phyloP scores from a whole-genome alignment of 1,284 basidiomycete genomes.

The Coniferiporia weirii region DNA sequence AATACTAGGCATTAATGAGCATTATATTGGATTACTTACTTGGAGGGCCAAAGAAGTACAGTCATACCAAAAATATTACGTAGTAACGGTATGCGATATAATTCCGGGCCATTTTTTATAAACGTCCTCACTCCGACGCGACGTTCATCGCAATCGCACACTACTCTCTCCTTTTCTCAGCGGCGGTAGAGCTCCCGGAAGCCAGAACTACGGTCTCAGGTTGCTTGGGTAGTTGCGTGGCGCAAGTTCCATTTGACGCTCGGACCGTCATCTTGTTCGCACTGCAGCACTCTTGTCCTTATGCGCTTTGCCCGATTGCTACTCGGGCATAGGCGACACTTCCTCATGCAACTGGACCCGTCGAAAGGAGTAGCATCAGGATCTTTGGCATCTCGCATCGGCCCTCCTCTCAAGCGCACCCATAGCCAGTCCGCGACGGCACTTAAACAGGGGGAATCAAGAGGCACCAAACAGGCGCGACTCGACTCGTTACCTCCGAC shows the following conservation, averaged over 20 bases:
- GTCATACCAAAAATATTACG: too few species aligned
- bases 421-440: conserved; percentile 32
- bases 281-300: not conserved
- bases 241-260: not conserved
- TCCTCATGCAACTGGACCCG: conserved; percentile 53
- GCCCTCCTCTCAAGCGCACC: conserved; percentile 34
- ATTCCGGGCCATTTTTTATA: too few species aligned
- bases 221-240: not conserved
- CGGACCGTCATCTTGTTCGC: not conserved
- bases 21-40: too few species aligned
- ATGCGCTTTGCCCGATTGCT: conserved; percentile 46
- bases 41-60: too few species aligned
- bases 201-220: too few species aligned
- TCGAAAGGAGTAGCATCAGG: conserved; percentile 24
- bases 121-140: too few species aligned
- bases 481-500: not conserved
- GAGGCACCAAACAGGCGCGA: conserved; percentile 8
- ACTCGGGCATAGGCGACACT: conserved; percentile 44
- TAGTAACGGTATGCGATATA: too few species aligned
- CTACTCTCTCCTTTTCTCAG: too few species aligned
- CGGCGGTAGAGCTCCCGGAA: too few species aligned
- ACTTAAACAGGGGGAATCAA: conserved; percentile 8
- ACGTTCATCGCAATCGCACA: too few species aligned
- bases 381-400: conserved; percentile 23
- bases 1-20: too few species aligned